Percentiles rank a stretch among this genome's conserved stretches.
These are phyloP conservation scores for Colletotrichum tanaceti DNA, from an alignment of 2,329 filamentous ascomycete species.

Conservation along the genomic window DNA sequence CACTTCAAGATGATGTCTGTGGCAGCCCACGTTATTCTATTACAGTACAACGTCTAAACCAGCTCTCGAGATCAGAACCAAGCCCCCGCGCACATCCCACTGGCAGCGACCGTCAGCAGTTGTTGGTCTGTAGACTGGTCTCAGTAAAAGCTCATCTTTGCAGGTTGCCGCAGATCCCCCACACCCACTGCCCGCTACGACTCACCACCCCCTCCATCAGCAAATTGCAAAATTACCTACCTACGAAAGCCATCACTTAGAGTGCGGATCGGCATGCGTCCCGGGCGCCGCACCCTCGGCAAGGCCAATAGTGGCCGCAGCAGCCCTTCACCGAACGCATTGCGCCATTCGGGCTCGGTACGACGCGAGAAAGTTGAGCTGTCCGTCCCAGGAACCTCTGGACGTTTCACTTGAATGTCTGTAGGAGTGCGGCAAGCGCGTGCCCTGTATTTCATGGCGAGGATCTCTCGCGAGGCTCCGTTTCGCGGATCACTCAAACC, in stretches of 20 bases:
- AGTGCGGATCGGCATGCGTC: conserved; percentile 31
- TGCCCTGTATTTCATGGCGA: conserved; percentile 18
- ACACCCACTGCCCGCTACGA: conserved; percentile 18
- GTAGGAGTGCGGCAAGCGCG: not conserved
- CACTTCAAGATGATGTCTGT: not conserved
- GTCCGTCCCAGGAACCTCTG: not conserved
- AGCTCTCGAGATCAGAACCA: not conserved
- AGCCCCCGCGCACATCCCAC: not conserved
- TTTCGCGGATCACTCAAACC: not conserved
- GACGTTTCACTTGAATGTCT: conserved; percentile 1
- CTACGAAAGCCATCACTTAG: no score
- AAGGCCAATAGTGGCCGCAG: conserved; percentile 24
- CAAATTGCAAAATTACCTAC: no score
- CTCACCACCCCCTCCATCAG: conserved; percentile 9
- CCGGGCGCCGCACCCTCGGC: conserved; percentile 7
- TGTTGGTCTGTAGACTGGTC: no score
- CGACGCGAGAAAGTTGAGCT: conserved; percentile 8
- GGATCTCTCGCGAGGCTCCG: not conserved
- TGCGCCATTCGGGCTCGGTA: conserved; percentile 26
- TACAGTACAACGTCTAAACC: not conserved
- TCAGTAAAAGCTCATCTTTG: conserved; percentile 11
- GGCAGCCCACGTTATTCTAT: not conserved
- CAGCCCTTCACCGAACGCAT: conserved; percentile 11
- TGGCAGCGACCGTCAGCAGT: not conserved
- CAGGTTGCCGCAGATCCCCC: conserved; percentile 12